Evolutionary conservation across 1,284 basidiomycete species (phyloP).

Genomic region (Pulveroboletus sp.): DNA sequence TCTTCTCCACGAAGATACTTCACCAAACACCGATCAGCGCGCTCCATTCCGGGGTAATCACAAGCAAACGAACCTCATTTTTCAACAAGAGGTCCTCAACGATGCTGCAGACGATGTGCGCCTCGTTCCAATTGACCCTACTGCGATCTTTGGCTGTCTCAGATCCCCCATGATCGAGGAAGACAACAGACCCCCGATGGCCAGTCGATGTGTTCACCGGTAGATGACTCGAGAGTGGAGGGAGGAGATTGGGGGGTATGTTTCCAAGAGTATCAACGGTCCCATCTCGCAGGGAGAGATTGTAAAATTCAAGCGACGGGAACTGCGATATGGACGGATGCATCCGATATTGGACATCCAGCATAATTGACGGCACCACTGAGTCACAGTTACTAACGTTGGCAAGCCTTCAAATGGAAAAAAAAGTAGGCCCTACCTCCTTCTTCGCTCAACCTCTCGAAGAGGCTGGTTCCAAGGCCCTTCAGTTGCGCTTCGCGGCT

Average conservation of each 20-base stretch:
- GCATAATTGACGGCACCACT: conserved; percentile 84
- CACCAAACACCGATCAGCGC: conserved; percentile 19
- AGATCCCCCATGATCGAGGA: conserved; percentile 72
- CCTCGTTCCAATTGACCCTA: conserved; percentile 75
- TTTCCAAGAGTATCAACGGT: conserved; percentile 61
- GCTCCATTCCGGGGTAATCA: not conserved
- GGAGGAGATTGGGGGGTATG: conserved; percentile 52
- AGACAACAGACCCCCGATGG: conserved; percentile 61
- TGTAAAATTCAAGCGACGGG: conserved; percentile 84
- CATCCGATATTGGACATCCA: conserved; percentile 94
- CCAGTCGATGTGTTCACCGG: conserved; percentile 35
- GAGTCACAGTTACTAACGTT: conserved; percentile 22
- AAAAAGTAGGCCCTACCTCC: conserved; percentile 50
- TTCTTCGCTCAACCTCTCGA: conserved; percentile 85
- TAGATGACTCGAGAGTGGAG: conserved; percentile 61
- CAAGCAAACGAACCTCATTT: conserved; percentile 60
- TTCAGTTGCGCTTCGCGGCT: conserved; percentile 68
- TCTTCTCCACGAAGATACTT: conserved; percentile 67
- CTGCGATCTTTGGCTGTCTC: conserved; percentile 71
- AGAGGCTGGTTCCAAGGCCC: conserved; percentile 80
- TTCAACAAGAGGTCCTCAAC: conserved; percentile 75
- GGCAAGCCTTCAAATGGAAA: conserved; percentile 10
- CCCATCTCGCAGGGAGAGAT: conserved; percentile 68
- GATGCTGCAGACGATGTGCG: conserved; percentile 72
- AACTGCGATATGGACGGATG: conserved; percentile 87